phyloP scores from a whole-genome alignment of 306 rosid species.

The Dryas drummondii region DNA sequence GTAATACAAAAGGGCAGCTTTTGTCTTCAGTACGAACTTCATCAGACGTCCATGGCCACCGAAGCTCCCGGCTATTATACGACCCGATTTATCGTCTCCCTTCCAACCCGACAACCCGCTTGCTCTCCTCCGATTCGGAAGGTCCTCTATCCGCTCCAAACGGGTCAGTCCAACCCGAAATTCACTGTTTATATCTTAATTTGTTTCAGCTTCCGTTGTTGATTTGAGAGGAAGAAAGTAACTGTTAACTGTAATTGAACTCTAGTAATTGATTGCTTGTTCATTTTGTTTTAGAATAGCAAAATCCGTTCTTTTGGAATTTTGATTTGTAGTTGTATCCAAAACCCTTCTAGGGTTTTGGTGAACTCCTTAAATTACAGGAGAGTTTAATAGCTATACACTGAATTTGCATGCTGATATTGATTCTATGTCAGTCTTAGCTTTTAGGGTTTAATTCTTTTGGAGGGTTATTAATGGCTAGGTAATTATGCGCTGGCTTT shows the following conservation, averaged over 20 bases:
- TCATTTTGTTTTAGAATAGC: neutral
- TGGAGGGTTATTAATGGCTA: neutral
- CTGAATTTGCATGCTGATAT: neutral
- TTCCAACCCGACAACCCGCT: constrained; percentile 24
- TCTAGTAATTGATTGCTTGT: constrained; percentile 4
- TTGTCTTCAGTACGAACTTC: neutral
- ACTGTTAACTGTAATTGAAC: neutral
- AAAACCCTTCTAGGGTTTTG: neutral
- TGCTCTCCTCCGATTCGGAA: constrained; percentile 9
- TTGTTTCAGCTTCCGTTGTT: neutral
- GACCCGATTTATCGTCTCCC: constrained; percentile 13
- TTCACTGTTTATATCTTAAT: neutral
- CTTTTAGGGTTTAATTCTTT: neutral
- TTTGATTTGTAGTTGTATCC: neutral
- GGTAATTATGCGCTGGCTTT: neutral
- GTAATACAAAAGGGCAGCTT: neutral
- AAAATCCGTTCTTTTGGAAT: neutral
- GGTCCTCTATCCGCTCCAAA: constrained; percentile 4
- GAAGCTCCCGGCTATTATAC: constrained; percentile 23
- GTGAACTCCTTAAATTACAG: neutral
- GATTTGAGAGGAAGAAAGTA: neutral
- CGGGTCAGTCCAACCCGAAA: constrained; percentile 26
- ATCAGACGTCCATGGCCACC: constrained; percentile 51
- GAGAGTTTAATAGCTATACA: neutral
- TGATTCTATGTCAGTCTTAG: neutral